phyloP scores from a whole-genome alignment of 2,329 filamentous ascomycete species.

The Penicillium olsonii region DNA sequence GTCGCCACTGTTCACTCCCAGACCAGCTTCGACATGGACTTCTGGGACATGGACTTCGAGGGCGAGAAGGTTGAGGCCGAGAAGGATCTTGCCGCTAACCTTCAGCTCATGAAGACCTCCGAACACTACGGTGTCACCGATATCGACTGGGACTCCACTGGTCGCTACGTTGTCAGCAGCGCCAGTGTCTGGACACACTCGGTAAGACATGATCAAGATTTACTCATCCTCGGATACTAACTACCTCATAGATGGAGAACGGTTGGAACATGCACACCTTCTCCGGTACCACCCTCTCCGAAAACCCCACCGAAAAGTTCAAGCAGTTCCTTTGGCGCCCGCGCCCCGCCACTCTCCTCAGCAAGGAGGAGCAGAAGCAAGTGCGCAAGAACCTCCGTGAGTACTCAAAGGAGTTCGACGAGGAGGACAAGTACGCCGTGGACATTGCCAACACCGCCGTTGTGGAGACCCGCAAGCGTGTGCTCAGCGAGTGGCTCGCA shows the following conservation, averaged over 20 bases:
- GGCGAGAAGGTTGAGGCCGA: constrained; percentile 91
- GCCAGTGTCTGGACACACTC: constrained; percentile 94
- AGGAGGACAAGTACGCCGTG: constrained; percentile 90
- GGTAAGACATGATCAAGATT: constrained; percentile 58
- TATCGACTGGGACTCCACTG: constrained; percentile 96
- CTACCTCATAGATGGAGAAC: constrained; percentile 81
- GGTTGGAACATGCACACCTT: constrained; percentile 99
- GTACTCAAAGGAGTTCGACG: constrained; percentile 92
- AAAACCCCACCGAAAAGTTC: constrained; percentile 94
- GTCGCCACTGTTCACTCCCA: constrained; percentile 90
- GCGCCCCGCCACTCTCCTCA: constrained; percentile 83
- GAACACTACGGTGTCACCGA: constrained; percentile 99
- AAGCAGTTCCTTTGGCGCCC: constrained; percentile 97
- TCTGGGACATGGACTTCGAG: constrained; percentile 97
- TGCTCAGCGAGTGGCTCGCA: constrained; percentile 84
- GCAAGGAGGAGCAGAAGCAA: constrained; percentile 95
- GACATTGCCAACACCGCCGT: constrained; percentile 93
- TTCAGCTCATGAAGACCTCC: constrained; percentile 88
- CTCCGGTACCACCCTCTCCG: constrained; percentile 81
- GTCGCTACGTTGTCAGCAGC: constrained; percentile 89
- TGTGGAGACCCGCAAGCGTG: constrained; percentile 78
- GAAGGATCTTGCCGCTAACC: constrained; percentile 91
- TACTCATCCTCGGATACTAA: constrained; percentile 21
- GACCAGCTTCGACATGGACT: constrained; percentile 93
- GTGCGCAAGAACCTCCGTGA: constrained; percentile 98